These are phyloP conservation scores for Sorghum bicolor DNA, from an alignment of 176 grass and related monocot genomes.

Conservation along the genomic window DNA sequence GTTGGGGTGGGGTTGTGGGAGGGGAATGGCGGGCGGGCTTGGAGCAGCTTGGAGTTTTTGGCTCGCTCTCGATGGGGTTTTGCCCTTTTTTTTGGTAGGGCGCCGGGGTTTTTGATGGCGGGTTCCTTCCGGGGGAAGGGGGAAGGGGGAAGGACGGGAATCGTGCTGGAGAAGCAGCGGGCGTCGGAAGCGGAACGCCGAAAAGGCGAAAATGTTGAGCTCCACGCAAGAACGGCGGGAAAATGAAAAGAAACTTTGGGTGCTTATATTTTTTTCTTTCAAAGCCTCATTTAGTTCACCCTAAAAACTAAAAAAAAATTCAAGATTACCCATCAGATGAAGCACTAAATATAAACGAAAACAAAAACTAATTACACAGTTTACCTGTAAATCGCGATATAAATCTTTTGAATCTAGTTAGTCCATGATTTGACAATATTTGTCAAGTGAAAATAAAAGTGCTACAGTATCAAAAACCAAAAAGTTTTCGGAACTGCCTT, in stretches of 20 bases:
- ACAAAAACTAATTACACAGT: too few relatives aligned
- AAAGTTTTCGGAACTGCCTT: too few relatives aligned
- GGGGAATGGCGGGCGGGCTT: neutral
- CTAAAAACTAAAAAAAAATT: too few relatives aligned
- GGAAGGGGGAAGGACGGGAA: neutral
- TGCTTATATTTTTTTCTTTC: too few relatives aligned
- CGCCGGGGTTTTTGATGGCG: slow-evolving; percentile 10
- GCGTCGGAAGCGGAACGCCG: neutral
- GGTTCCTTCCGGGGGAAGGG: slow-evolving; percentile 30
- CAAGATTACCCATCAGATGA: too few relatives aligned
- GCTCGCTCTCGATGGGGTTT: neutral
- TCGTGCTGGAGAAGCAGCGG: slow-evolving; percentile 19
- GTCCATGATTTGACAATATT: too few relatives aligned
- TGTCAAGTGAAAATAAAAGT: too few relatives aligned
- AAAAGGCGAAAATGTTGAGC: neutral
- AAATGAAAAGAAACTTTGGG: neutral
- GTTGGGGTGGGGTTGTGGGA: neutral
- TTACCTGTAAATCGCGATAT: too few relatives aligned
- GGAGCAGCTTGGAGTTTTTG: neutral
- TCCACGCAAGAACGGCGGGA: neutral
- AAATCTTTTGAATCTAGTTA: too few relatives aligned
- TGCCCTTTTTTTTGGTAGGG: neutral
- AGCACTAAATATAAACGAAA: too few relatives aligned
- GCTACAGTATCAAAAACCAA: too few relatives aligned
- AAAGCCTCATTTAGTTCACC: too few relatives aligned